Base-by-base conservation (phyloP, 257 asterid genomes). In the Salvia rosmarinus region DNA sequence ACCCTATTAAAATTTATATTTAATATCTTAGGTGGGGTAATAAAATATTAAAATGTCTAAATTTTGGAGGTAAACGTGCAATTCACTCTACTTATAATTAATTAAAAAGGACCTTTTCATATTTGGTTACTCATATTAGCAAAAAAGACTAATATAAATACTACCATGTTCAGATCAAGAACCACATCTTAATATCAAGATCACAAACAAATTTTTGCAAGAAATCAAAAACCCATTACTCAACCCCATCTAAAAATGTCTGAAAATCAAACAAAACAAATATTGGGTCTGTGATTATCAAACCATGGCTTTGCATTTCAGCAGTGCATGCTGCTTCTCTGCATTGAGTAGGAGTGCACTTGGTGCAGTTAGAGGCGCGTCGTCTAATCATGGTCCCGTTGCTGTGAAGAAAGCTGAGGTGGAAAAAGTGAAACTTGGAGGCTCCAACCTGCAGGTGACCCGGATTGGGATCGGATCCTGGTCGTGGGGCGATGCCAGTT, bases 401-500 rank as follows among this genome's bases (percentile, higher is more conserved):
- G 68, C 70, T 12, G 79, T 79, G 71, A 79, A 62, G 72, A 80
- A 82, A 2, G 64, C 70, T 40, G 89, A 85, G 59, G 88, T 78
- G 77, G 87, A 76, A 34, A 91, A 87, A 68, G 75, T 88, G 77
- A 86, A 78, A 55, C 82, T 94, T 30, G 98, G 97, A 8, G 87
- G 84, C 25, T 94, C 96, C 14, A 85, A 85, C 10, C 81, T 86
- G 90, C 84, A 85, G 85, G 97, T 94, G 19, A 87, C 96, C 0
- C 82, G 44, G 88, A 87, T 94, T 69, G 96, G 97, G 10, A 80
- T 94, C 71, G 97, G 96, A 25, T 96, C 98, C 71, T 94, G 96
- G 97, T 91, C 97, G 17, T 94, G 97, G 96, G 97, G 98, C 40
- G 98, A 94, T 70, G 91, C 96, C 74, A 86, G 88, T 71, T 94